These are phyloP conservation scores for Picea sitchensis DNA, from an alignment of 75 land plant species.

Conservation along the genomic window DNA sequence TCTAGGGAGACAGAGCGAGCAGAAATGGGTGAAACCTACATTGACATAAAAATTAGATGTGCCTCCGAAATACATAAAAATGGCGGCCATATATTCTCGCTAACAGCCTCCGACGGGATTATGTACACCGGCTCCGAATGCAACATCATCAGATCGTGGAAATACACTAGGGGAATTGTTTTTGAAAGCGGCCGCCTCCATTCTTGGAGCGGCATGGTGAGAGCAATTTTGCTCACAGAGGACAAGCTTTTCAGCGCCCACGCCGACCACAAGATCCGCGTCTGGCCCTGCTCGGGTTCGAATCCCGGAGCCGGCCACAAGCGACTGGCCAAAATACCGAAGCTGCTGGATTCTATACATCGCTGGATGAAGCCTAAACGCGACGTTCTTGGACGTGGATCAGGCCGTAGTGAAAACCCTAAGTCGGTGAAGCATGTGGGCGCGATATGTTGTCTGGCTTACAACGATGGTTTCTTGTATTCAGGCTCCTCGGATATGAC, in stretches of 20 bases:
- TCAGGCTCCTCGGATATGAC: slow-evolving; percentile 63
- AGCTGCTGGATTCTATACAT: slow-evolving; percentile 43
- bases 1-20: too few species aligned
- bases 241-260: slow-evolving; percentile 46
- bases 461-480: slow-evolving; percentile 45
- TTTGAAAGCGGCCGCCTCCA: slow-evolving; percentile 42
- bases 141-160: slow-evolving; percentile 27
- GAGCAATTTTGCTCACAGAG: slow-evolving; percentile 32
- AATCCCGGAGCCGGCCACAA: slow-evolving; percentile 13
- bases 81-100: too few species aligned
- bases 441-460: slow-evolving; percentile 19
- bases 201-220: slow-evolving; percentile 47
- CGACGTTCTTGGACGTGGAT: too few species aligned
- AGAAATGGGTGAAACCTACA: too few species aligned
- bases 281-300: slow-evolving; percentile 30
- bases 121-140: slow-evolving; percentile 18
- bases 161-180: not conserved
- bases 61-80: too few species aligned
- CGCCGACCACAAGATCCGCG: slow-evolving; percentile 72
- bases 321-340: slow-evolving; percentile 46
- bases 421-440: slow-evolving; percentile 24
- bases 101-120: too few species aligned
- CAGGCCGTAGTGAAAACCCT: too few species aligned
- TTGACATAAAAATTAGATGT: too few species aligned
- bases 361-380: slow-evolving; percentile 10